Conservation (phyloP, 2,329 filamentous ascomycete species). For the Scytalidium lignicola region DNA sequence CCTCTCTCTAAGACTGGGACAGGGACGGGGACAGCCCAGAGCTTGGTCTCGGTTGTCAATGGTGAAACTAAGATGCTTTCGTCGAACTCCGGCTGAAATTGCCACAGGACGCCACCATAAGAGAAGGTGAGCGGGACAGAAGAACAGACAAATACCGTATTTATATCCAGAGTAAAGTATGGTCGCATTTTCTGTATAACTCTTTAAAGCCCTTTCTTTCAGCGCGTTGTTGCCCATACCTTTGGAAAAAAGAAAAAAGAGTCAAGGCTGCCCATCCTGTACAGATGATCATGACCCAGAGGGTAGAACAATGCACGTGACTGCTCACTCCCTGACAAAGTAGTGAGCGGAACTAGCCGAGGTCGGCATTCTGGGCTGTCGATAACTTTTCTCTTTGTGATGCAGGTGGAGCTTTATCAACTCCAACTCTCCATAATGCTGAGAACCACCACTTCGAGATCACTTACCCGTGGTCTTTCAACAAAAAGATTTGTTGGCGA, state of each 20-base stretch:
- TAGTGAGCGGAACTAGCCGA: neutral
- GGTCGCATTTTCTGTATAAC: no score
- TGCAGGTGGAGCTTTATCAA: neutral
- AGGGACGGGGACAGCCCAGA: neutral
- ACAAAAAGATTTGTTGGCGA: constrained; percentile 10
- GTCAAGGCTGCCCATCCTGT: neutral
- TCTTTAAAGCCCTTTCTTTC: neutral
- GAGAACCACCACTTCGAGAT: constrained; percentile 21
- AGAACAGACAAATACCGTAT: neutral
- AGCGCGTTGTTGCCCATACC: neutral
- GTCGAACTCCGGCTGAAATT: neutral
- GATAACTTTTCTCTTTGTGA: neutral
- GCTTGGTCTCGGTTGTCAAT: neutral
- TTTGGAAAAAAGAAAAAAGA: neutral
- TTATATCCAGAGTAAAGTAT: no score
- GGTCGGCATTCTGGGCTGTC: no score
- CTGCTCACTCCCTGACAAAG: neutral
- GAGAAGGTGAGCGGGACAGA: neutral
- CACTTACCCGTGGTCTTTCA: constrained; percentile 15
- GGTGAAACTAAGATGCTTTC: neutral
- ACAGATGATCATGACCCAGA: neutral
- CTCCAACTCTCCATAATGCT: constrained; percentile 20
- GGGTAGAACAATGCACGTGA: neutral
- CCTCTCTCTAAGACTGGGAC: neutral
- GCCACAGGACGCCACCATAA: neutral